Conservation (phyloP, 2,329 filamentous ascomycete species). For the Arthrobotrys sphaeroides region DNA sequence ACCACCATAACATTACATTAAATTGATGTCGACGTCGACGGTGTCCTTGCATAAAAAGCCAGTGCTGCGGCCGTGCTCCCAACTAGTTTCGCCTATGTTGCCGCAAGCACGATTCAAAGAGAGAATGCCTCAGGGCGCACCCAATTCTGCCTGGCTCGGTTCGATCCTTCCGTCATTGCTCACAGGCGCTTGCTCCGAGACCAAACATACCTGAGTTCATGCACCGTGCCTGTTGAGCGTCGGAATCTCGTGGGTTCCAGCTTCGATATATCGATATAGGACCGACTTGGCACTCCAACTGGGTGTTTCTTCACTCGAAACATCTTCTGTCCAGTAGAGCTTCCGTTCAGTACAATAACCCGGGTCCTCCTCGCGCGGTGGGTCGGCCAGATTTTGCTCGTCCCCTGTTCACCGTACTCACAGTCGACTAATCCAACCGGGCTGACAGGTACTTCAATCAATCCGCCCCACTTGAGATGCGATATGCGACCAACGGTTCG, state of each 20-base stretch:
- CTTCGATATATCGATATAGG: background rate
- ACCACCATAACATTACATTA: background rate
- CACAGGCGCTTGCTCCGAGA: constrained; percentile 29
- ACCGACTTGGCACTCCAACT: too few relatives aligned
- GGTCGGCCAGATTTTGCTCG: constrained; percentile 10
- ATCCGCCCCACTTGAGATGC: constrained; percentile 50
- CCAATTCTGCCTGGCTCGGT: constrained; percentile 50
- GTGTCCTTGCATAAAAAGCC: constrained; percentile 18
- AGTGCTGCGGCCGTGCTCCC: constrained; percentile 26
- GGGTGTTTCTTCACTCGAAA: background rate
- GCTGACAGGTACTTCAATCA: constrained; percentile 13
- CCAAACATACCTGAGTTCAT: constrained; percentile 25
- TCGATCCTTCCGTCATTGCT: constrained; percentile 31
- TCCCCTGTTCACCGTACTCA: background rate
- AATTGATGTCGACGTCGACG: constrained; percentile 15
- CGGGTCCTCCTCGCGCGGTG: background rate
- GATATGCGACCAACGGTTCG: constrained; percentile 49
- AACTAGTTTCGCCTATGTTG: constrained; percentile 51
- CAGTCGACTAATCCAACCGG: constrained; percentile 17
- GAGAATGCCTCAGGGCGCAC: constrained; percentile 4
- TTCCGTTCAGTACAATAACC: background rate
- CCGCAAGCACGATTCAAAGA: constrained; percentile 5
- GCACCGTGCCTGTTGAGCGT: background rate
- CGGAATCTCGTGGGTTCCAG: constrained; percentile 9
- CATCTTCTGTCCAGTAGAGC: background rate